phyloP scores from a whole-genome alignment of 2,329 filamentous ascomycete species.

The Colletotrichum melonis region DNA sequence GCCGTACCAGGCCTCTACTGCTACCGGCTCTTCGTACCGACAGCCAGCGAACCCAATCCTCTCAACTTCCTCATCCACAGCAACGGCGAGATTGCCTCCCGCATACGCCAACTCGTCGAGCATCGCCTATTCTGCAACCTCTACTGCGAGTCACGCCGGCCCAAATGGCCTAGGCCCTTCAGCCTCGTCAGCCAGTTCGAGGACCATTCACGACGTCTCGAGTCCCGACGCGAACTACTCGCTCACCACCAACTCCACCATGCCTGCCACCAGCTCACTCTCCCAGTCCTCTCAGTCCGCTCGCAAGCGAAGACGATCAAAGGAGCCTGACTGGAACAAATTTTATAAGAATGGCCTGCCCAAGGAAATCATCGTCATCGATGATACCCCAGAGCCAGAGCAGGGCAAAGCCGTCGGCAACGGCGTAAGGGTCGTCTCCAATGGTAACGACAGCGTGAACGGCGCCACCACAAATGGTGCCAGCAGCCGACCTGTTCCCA shows the following conservation, averaged over 20 bases:
- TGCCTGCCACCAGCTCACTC: slow-evolving; percentile 46
- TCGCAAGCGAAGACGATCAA: slow-evolving; percentile 67
- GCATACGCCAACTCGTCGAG: slow-evolving; percentile 46
- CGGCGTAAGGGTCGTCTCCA: slow-evolving; percentile 52
- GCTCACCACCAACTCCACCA: slow-evolving; percentile 40
- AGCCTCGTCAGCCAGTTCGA: slow-evolving; percentile 45
- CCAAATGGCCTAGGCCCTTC: slow-evolving; percentile 52
- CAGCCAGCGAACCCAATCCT: slow-evolving; percentile 48
- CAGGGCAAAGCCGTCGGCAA: slow-evolving; percentile 48
- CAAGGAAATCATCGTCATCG: slow-evolving; percentile 87
- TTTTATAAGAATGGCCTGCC: slow-evolving; percentile 88
- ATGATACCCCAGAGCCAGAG: slow-evolving; percentile 73
- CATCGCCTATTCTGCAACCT: slow-evolving; percentile 39
- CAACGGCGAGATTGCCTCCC: slow-evolving; percentile 46
- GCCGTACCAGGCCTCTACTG: slow-evolving; percentile 58
- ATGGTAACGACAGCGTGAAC: slow-evolving; percentile 43
- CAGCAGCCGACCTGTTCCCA: slow-evolving; percentile 66
- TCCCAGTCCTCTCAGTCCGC: slow-evolving; percentile 38
- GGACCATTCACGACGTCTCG: slow-evolving; percentile 44
- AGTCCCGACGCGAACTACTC: slow-evolving; percentile 45
- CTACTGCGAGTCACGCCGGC: slow-evolving; percentile 38
- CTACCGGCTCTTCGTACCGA: slow-evolving; percentile 46
- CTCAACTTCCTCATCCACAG: slow-evolving; percentile 52
- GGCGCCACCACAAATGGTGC: slow-evolving; percentile 45
- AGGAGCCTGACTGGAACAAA: slow-evolving; percentile 79